Conservation (phyloP, 345 rosid genomes). For the Linum lewisii region DNA sequence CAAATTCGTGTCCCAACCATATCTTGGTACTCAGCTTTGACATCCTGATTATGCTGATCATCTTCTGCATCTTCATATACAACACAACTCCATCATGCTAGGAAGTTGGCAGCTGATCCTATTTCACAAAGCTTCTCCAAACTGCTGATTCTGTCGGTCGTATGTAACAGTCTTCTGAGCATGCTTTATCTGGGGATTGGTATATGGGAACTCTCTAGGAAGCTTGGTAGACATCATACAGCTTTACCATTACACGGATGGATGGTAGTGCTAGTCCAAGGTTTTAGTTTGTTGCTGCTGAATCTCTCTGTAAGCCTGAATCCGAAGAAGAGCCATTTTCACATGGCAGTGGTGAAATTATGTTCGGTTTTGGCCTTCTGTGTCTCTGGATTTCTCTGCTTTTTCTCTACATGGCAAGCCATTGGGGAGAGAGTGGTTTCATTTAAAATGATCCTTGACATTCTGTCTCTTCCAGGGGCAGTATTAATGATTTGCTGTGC, state of each 20-base stretch:
- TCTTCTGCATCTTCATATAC: background rate
- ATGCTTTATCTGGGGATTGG: background rate
- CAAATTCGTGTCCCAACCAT: background rate
- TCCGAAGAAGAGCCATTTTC: background rate
- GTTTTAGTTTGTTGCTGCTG: background rate
- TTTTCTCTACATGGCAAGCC: background rate
- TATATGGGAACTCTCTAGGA: background rate
- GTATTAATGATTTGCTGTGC: background rate
- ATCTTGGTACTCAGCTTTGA: background rate
- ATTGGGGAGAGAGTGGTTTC: background rate
- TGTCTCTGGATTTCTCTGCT: background rate
- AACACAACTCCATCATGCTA: background rate
- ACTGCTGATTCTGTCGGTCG: background rate
- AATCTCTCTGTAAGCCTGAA: background rate
- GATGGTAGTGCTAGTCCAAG: background rate
- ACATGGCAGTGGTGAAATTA: background rate
- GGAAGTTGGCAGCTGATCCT: background rate
- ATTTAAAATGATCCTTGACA: background rate
- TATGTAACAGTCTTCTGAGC: background rate
- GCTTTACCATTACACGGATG: background rate
- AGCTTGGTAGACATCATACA: background rate
- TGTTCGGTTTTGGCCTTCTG: background rate
- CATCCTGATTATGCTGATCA: background rate
- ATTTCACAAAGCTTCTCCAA: background rate
- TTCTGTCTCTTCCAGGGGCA: slow-evolving; percentile 1